Conservation (phyloP, 2,329 filamentous ascomycete genomes). For the Colletotrichum sp. region DNA sequence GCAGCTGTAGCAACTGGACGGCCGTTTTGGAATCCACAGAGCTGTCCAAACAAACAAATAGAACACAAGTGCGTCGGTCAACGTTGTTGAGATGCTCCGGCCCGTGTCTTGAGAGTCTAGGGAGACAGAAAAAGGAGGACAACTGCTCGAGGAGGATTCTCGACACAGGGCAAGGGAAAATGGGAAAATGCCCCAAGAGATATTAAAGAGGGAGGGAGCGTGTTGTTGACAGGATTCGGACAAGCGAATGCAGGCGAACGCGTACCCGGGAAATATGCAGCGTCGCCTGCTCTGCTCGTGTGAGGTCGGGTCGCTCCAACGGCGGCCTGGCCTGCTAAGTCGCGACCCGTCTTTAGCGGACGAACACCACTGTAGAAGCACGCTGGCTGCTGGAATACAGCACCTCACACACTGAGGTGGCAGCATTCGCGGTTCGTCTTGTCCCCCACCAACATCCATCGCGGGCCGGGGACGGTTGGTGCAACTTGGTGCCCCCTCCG, state of each 20-base stretch:
- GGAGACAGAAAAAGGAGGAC: neutral
- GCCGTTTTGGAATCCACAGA: neutral
- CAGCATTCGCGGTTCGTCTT: neutral
- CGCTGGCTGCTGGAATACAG: neutral
- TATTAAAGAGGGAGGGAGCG: neutral
- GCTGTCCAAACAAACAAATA: constrained; percentile 8
- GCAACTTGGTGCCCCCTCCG: neutral
- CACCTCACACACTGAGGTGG: neutral
- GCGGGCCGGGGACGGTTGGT: neutral
- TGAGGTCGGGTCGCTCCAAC: neutral
- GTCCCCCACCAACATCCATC: neutral
- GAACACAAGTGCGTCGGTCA: neutral
- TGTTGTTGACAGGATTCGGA: constrained; percentile 7
- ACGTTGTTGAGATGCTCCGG: neutral
- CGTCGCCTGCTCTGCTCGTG: neutral
- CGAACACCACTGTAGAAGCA: neutral
- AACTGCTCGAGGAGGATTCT: neutral
- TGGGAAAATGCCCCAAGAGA: neutral
- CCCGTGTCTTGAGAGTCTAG: neutral
- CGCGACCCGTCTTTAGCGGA: neutral
- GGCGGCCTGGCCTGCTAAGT: neutral
- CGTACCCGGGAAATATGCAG: neutral
- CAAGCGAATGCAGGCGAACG: neutral
- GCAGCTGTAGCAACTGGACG: constrained; percentile 19
- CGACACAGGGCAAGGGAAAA: neutral